Percentiles rank a stretch among this genome's conserved stretches.
Evolutionary conservation across 2,329 filamentous ascomycete genomes (phyloP).

Genomic region (Alternaria viburni): DNA sequence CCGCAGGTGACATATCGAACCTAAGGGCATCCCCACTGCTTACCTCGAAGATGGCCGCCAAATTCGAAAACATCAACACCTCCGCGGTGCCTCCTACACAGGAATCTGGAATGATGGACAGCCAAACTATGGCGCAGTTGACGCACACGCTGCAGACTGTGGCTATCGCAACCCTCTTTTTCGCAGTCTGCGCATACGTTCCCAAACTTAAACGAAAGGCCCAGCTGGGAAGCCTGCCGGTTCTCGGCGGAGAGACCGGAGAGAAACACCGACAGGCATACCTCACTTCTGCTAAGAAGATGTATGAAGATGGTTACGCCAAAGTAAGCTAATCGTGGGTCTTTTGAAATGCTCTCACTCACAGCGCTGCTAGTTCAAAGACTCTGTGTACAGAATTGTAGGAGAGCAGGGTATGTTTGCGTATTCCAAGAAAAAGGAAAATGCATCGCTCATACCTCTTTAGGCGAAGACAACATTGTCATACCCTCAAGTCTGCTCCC

Average conservation of each 20-base stretch:
- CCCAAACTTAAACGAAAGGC: conserved; percentile 28
- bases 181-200: conserved; percentile 26
- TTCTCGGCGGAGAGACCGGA: conserved; percentile 12
- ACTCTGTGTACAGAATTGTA: conserved; percentile 31
- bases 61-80: neutral
- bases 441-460: conserved; percentile 10
- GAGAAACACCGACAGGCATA: conserved; percentile 33
- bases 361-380: conserved; percentile 35
- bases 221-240: conserved; percentile 36
- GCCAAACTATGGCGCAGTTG: conserved; percentile 22
- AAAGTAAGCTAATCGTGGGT: conserved; percentile 20
- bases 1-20: neutral
- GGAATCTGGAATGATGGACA: conserved; percentile 20
- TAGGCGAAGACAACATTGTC: conserved; percentile 34
- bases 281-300: conserved; percentile 26
- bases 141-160: conserved; percentile 31
- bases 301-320: conserved; percentile 38
- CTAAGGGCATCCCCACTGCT: neutral
- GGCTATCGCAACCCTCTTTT: conserved; percentile 31
- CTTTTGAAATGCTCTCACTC: neutral
- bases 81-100: neutral
- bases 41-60: neutral
- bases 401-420: conserved; percentile 22
- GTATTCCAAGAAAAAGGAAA: neutral
- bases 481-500: conserved; percentile 37